Base-by-base conservation (phyloP, 2,329 filamentous ascomycete genomes). In the Aspergillus intermedius region DNA sequence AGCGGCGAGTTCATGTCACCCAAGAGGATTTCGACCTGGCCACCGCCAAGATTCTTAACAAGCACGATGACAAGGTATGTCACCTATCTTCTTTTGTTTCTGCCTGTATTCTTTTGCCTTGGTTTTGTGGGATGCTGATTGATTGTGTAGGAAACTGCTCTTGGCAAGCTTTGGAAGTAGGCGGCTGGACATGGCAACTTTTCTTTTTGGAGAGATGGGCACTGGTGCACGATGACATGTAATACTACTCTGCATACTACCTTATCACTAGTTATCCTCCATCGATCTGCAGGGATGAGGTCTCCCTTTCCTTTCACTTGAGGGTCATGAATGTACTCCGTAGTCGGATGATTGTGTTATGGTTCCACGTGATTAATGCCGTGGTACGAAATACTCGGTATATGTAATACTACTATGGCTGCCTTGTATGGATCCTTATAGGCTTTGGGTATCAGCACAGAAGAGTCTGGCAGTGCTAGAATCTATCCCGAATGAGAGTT, bases 1-100 rank as follows among this genome's bases (percentile, higher is more conserved):
- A 98, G 76, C 80, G 93, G 66, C 84, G 93, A 73, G 91, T 98
- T 50, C 93, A 98, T 70, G 93, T 98, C 58, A 98, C 93, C 34
- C 93, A 98, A 71, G 93, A 98, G 74, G 93, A 98, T 73, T 98
- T 98, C 69, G 93, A 98, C 70, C 80, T 98, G 54, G 93, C 93
- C 30, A 98, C 93, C 5, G 93, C 93, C 68, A 98, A 98, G 87
- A 91, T 98, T 52, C 81, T 98, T 68, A 97, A 98, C 82, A 97
- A 96, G 80, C 93, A 97, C 70, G 93, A 97, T 65, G 93, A 98
- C 73, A 97, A 97, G 81, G 91, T 40, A 40, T 19, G 19, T 22
- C 15, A 40, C 9, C 10, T 5, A 13, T 19, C 19, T 4, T 15
- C 8, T n/a, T 35, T 21, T 15, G 37, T 12, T 10, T 40, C 15